Evolutionary conservation across 305 asterid species (phyloP).

Genomic region (Salvia sclarea): DNA sequence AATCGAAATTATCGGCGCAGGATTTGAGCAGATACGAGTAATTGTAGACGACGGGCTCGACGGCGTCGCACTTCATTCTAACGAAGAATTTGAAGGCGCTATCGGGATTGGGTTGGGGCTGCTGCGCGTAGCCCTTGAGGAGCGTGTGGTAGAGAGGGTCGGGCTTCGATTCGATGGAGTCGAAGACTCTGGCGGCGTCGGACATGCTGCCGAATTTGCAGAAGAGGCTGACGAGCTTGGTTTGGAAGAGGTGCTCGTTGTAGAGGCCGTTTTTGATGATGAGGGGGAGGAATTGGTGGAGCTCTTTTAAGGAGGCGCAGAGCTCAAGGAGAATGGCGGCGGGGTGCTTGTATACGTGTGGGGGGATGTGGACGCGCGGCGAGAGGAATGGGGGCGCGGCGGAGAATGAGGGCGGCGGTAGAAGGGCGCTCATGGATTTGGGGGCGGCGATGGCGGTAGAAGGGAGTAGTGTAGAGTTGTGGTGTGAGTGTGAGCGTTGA

Average conservation of each 20-base stretch:
- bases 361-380: constrained; percentile 60
- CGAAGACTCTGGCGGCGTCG: constrained; percentile 74
- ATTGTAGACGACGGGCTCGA: constrained; percentile 61
- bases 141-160: constrained; percentile 74
- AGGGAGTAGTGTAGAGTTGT: constrained; percentile 9
- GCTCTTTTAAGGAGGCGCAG: constrained; percentile 70
- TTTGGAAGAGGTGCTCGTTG: constrained; percentile 69
- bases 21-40: constrained; percentile 64
- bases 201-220: constrained; percentile 65
- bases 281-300: constrained; percentile 76
- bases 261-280: constrained; percentile 69
- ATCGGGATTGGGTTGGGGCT: constrained; percentile 43
- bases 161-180: constrained; percentile 55
- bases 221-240: constrained; percentile 85
- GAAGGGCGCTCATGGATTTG: constrained; percentile 46
- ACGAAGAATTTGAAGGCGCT: constrained; percentile 56
- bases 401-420: constrained; percentile 40
- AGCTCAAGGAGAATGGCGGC: constrained; percentile 73
- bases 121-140: constrained; percentile 64
- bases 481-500: neutral
- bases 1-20: constrained; percentile 62
- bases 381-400: constrained; percentile 44
- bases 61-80: constrained; percentile 62
- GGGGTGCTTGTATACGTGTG: constrained; percentile 73
- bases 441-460: too few species aligned